phyloP scores from a whole-genome alignment of 306 rosid genomes.

The apple (Malus domestica) region ASM211411v1 NC_041800.1:1147001-1147500 shows the following conservation, averaged over 20 bases:
- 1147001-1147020: not conserved
- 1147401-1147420: constrained; percentile 54
- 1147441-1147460: constrained; percentile 80
- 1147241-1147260: constrained; percentile 24
- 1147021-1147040: not conserved
- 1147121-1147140: constrained; percentile 67
- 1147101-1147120: constrained; percentile 60
- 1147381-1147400: constrained; percentile 46
- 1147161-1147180: constrained; percentile 87
- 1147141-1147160: constrained; percentile 91
- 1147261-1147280: constrained; percentile 21
- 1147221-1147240: constrained; percentile 20
- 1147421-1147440: constrained; percentile 74
- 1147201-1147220: constrained; percentile 81
- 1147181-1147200: constrained; percentile 78
- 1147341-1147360: not conserved
- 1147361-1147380: constrained; percentile 59
- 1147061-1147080: not conserved
- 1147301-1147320: not conserved
- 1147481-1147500: constrained; percentile 78
- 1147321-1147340: not conserved
- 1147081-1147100: not conserved
- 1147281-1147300: not conserved
- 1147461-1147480: constrained; percentile 76
- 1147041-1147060: not conserved